Conservation (phyloP, 1,284 basidiomycete genomes). For the Leccinum angustisporum region DNA sequence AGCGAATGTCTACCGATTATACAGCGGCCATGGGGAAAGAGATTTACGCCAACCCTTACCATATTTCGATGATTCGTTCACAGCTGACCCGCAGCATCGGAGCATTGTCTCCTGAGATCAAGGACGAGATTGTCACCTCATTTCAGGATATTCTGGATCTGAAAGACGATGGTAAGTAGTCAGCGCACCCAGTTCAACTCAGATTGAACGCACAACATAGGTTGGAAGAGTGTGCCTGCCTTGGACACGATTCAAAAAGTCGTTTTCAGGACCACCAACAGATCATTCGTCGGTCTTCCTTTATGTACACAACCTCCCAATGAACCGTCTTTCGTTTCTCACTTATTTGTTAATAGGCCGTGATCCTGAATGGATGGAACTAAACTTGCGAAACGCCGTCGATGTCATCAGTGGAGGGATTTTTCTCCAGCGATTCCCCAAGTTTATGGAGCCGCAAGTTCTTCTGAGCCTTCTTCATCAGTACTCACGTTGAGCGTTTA, state of each 20-base stretch:
- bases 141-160: constrained; percentile 29
- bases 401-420: constrained; percentile 31
- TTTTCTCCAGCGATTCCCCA: constrained; percentile 38
- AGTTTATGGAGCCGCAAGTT: constrained; percentile 39
- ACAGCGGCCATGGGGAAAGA: constrained; percentile 28
- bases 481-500: neutral
- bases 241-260: constrained; percentile 26
- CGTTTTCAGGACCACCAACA: constrained; percentile 36
- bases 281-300: constrained; percentile 42
- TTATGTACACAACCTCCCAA: constrained; percentile 31
- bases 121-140: constrained; percentile 34
- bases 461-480: neutral
- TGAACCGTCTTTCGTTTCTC: neutral
- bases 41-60: constrained; percentile 28
- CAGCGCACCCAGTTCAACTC: neutral
- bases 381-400: constrained; percentile 36
- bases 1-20: constrained; percentile 27
- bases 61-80: constrained; percentile 24
- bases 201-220: constrained; percentile 16
- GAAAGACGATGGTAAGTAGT: constrained; percentile 16
- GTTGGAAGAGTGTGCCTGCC: constrained; percentile 31
- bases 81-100: constrained; percentile 35
- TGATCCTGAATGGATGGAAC: constrained; percentile 36
- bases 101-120: constrained; percentile 27
- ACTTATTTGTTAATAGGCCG: constrained; percentile 34